phyloP scores from a whole-genome alignment of 352 stramenopile genomes.

The Achlya hypogyna region DNA sequence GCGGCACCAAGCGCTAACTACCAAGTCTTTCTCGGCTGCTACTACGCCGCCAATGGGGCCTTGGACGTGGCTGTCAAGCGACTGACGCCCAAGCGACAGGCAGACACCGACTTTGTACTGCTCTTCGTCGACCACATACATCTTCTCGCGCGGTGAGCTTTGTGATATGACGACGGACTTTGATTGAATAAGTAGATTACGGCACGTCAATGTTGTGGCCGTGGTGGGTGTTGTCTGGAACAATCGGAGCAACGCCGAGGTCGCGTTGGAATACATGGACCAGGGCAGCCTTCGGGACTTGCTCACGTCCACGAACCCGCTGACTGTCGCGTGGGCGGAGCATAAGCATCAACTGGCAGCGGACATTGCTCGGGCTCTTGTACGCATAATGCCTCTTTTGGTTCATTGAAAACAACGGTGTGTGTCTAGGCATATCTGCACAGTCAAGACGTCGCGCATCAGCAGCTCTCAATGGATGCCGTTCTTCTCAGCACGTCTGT shows the following conservation, averaged over 20 bases:
- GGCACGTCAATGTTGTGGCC: slow-evolving; percentile 7
- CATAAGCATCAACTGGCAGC: slow-evolving; percentile 6
- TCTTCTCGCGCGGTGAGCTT: not conserved
- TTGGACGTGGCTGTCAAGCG: slow-evolving; percentile 11
- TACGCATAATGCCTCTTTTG: not conserved
- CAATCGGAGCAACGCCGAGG: not conserved
- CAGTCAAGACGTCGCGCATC: not conserved
- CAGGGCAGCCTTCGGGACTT: not conserved
- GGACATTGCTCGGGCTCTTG: slow-evolving; percentile 6
- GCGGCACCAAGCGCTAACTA: not conserved
- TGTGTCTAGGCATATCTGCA: not conserved
- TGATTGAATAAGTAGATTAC: not conserved
- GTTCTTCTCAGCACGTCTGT: not conserved
- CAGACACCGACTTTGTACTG: not conserved
- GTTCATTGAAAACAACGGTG: not conserved
- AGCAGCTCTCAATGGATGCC: not conserved
- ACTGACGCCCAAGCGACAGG: not conserved
- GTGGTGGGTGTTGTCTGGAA: slow-evolving; percentile 4
- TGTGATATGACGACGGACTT: not conserved
- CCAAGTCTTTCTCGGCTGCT: not conserved
- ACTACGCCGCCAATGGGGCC: not conserved
- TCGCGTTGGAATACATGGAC: slow-evolving; percentile 13
- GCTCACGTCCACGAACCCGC: not conserved
- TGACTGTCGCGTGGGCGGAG: not conserved
- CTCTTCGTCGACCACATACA: slow-evolving; percentile 1